Evolutionary conservation across 768 basidiomycete species (phyloP), one percentile per base, ranked within the genome.

Genomic region (Boletus rubroflammeus): DNA sequence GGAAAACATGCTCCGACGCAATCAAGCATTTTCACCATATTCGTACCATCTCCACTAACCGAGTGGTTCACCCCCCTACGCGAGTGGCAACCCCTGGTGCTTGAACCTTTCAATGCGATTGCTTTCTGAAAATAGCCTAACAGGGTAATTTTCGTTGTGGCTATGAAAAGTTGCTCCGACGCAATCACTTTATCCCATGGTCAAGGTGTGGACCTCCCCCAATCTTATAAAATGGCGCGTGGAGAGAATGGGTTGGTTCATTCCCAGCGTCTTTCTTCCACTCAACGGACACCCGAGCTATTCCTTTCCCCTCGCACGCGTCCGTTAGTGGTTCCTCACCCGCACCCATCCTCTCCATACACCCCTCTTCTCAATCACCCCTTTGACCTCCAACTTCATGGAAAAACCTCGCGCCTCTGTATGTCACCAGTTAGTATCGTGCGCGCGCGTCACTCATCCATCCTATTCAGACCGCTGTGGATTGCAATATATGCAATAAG

Each of bases 151-250:
- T 57, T 62, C 35, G 28, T 26, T 58, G 59, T 55, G 62, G 56
- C 50, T 53, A 41, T 57, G 53, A 40, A 58, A 50, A 25, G 50
- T 53, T 56, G 39, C 39, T 62, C 42, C 44, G 48, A 70, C 53
- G 59, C 69, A 71, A 69, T 71, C 67, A 56, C 36, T 21, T 47
- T 43, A 9, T 54, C 39, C 46, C 54, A 34, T 55, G 58, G 57
- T 45, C 58, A 58, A 42, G 47, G 21, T 49, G 57, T 58, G 48
- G 55, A 58, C 45, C 1, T 35, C n/a, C 29, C n/a, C 15, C 48
- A 29, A 40, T 23, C 6, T 26, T 56, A 65, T 60, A 69, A 71
- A 69, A 48, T 39, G 50, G 13, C 47, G 19, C 41, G 34, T 57
- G 55, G 34, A 31, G 3, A n/a, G n/a, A 34, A 55, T 47, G 54